Percentiles rank a stretch among this genome's conserved stretches.
Conservation (phyloP, 768 basidiomycete species). For the Tylopilus subfusipes region DNA sequence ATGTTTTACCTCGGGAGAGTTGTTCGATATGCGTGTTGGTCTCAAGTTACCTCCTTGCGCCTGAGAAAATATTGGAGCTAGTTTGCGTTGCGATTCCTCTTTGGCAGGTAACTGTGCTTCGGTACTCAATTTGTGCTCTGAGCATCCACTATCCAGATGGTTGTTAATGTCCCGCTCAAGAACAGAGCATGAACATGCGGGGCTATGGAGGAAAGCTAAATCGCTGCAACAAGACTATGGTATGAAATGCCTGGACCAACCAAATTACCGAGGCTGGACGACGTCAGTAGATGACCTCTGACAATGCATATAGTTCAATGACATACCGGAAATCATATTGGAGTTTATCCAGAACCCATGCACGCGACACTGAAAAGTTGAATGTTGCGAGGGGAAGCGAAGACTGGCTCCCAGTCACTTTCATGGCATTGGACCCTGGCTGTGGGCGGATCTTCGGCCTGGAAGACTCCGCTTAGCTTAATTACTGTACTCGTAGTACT, state of each 20-base stretch:
- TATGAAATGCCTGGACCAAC: constrained; percentile 15
- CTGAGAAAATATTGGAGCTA: constrained; percentile 44
- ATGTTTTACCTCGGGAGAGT: constrained; percentile 5
- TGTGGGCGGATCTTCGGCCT: background rate
- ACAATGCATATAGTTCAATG: background rate
- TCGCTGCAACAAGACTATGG: background rate
- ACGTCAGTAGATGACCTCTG: background rate
- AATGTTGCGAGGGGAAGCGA: background rate
- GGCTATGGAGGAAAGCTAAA: constrained; percentile 32
- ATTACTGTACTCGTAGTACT: too few relatives aligned
- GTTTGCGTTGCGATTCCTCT: constrained; percentile 21
- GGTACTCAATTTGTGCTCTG: constrained; percentile 13
- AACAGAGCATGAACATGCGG: constrained; percentile 46
- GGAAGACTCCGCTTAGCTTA: background rate
- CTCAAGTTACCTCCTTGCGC: constrained; percentile 9
- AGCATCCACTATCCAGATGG: constrained; percentile 50
- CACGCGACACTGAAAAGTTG: background rate
- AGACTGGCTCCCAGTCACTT: background rate
- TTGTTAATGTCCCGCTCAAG: constrained; percentile 42
- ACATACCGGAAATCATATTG: constrained; percentile 19
- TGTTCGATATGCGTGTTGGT: constrained; percentile 9
- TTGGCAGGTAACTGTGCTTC: constrained; percentile 3
- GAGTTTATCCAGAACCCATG: background rate
- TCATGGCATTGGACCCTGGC: background rate
- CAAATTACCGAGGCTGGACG: constrained; percentile 19